Conservation (phyloP, 352 stramenopile species). For the Elongisporangium undulatum region DNA sequence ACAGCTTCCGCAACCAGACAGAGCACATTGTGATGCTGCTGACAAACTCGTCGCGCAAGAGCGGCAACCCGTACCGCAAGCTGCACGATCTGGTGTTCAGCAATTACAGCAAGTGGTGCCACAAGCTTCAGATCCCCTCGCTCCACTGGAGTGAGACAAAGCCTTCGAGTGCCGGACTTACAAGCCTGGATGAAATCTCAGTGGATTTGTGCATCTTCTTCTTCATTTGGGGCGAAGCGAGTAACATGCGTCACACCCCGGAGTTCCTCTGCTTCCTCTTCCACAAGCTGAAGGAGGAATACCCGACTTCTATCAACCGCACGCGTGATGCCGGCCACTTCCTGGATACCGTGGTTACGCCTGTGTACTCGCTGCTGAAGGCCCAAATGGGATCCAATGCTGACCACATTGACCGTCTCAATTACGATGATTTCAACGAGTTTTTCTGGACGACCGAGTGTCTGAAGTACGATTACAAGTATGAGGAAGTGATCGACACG, state of each 20-base stretch:
- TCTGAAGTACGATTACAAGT: conserved; percentile 93
- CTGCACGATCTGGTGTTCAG: conserved; percentile 80
- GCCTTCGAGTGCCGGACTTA: conserved; percentile 73
- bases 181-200: conserved; percentile 83
- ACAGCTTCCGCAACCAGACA: conserved; percentile 94
- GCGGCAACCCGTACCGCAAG: conserved; percentile 76
- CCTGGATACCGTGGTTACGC: conserved; percentile 96
- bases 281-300: conserved; percentile 92
- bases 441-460: conserved; percentile 98
- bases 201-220: conserved; percentile 94
- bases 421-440: conserved; percentile 99
- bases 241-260: conserved; percentile 96
- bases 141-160: conserved; percentile 69
- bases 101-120: conserved; percentile 89
- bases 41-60: conserved; percentile 87
- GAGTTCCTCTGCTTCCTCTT: conserved; percentile 99
- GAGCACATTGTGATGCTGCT: conserved; percentile 97
- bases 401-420: conserved; percentile 94
- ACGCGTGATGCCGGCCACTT: conserved; percentile 94
- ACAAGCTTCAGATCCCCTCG: conserved; percentile 71
- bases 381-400: conserved; percentile 85
- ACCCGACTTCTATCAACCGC: conserved; percentile 58
- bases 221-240: conserved; percentile 98
- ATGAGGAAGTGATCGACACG: conserved; percentile 77
- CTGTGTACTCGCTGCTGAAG: conserved; percentile 89